Percentiles rank a stretch among this genome's conserved stretches.
phyloP scores from a whole-genome alignment of 805 yeast genomes.

The Yarrowia sp. region DNA sequence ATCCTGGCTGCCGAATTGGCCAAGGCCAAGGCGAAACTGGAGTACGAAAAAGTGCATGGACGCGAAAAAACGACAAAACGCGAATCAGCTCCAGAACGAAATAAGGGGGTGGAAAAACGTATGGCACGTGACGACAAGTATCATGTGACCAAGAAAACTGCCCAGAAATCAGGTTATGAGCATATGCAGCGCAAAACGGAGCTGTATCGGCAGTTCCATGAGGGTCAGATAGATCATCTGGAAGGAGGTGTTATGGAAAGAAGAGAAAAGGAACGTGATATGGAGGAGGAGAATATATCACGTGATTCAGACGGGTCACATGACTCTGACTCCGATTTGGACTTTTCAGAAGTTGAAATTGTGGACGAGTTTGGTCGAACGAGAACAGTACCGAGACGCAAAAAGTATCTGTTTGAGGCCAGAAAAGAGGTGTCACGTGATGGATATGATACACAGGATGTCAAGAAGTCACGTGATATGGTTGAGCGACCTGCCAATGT shows the following conservation, averaged over 20 bases:
- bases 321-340: not conserved
- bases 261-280: not conserved
- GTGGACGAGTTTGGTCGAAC: constrained; percentile 23
- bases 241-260: constrained; percentile 20
- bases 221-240: not conserved
- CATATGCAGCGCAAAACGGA: not conserved
- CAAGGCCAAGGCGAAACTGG: constrained; percentile 10
- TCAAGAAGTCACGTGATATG: not conserved
- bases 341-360: not conserved
- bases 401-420: constrained; percentile 5
- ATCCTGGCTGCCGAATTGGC: constrained; percentile 9
- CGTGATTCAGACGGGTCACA: not conserved
- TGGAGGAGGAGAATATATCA: not conserved
- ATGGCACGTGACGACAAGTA: not conserved
- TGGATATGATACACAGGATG: not conserved
- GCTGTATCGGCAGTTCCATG: not conserved
- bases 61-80: not conserved
- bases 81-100: not conserved
- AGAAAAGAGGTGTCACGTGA: not conserved
- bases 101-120: not conserved
- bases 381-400: not conserved
- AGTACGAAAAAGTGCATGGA: not conserved
- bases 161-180: not conserved
- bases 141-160: not conserved
- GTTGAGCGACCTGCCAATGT: not conserved